These are phyloP conservation scores for Mediolabrus comicus DNA, from an alignment of 108 stramenopile species.

Conservation along the genomic window DNA sequence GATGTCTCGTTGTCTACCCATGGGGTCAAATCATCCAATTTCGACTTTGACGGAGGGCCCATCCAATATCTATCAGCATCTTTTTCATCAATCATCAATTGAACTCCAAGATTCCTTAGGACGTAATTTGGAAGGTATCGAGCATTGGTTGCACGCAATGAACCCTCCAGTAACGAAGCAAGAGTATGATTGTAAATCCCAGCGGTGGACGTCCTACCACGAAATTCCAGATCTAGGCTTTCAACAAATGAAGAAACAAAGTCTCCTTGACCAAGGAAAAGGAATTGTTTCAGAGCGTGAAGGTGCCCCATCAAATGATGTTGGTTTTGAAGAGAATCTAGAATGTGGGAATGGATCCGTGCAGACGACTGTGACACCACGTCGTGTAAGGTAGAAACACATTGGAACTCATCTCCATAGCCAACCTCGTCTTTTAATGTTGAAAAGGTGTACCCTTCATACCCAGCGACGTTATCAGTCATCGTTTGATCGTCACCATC, in stretches of 20 bases:
- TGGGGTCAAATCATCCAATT: slow-evolving; percentile 36
- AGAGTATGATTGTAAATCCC: slow-evolving; percentile 85
- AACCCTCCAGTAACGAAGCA: slow-evolving; percentile 71
- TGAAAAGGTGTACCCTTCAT: slow-evolving; percentile 15
- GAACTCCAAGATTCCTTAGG: slow-evolving; percentile 75
- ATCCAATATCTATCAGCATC: slow-evolving; percentile 53
- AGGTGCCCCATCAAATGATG: slow-evolving; percentile 87
- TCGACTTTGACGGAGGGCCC: slow-evolving; percentile 29
- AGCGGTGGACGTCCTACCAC: slow-evolving; percentile 38
- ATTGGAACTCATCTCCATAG: slow-evolving; percentile 29
- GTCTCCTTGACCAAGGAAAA: slow-evolving; percentile 97
- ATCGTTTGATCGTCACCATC: slow-evolving; percentile 14
- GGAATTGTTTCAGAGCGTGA: slow-evolving; percentile 90
- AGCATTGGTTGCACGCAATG: slow-evolving; percentile 89
- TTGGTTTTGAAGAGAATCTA: slow-evolving; percentile 62
- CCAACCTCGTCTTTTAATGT: slow-evolving; percentile 27
- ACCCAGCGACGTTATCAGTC: slow-evolving; percentile 1
- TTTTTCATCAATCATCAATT: slow-evolving; percentile 49
- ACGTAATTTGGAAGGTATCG: slow-evolving; percentile 70
- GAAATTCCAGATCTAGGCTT: slow-evolving; percentile 70
- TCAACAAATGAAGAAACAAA: slow-evolving; percentile 91
- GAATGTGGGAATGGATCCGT: slow-evolving; percentile 73
- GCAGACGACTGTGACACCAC: slow-evolving; percentile 55
- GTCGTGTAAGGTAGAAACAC: slow-evolving; percentile 37
- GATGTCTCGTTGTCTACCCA: slow-evolving; percentile 53